Percentiles rank a stretch among this genome's conserved stretches.
These are phyloP conservation scores for Croton setiger DNA, from an alignment of 441 rosid species.

Conservation along the genomic window DNA sequence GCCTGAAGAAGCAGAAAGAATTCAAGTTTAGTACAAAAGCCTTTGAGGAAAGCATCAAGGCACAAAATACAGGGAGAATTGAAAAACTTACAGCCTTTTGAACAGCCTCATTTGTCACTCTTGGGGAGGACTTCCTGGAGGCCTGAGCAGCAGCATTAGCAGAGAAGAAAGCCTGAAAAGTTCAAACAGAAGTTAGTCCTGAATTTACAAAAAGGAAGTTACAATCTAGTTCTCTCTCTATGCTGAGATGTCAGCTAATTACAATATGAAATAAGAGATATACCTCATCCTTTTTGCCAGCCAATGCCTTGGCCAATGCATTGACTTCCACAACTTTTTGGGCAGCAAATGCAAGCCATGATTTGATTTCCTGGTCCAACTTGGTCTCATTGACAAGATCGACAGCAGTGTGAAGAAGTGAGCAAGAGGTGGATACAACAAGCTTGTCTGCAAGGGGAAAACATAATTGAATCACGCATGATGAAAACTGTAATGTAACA, in stretches of 20 bases:
- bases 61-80: conserved; percentile 1
- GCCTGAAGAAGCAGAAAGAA: conserved; percentile 50
- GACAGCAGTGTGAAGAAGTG: conserved; percentile 95
- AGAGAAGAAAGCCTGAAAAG: conserved; percentile 64
- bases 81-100: conserved; percentile 79
- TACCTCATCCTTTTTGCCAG: conserved; percentile 84
- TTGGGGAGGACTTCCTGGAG: conserved; percentile 87
- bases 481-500: conserved; percentile 1
- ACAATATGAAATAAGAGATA: neutral
- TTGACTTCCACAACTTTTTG: conserved; percentile 93
- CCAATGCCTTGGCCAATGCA: conserved; percentile 86
- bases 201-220: neutral
- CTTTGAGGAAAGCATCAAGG: neutral
- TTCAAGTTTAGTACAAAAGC: conserved; percentile 7
- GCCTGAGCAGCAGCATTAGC: conserved; percentile 80
- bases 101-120: conserved; percentile 88
- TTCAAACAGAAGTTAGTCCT: conserved; percentile 16
- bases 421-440: conserved; percentile 93
- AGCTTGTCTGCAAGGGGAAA: conserved; percentile 58
- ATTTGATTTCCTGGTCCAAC: conserved; percentile 78
- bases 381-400: conserved; percentile 88
- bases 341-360: conserved; percentile 98
- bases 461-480: neutral
- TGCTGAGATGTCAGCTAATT: neutral
- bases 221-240: neutral